Percentiles rank a stretch among this genome's conserved stretches.
Conservation (phyloP, 177 flowering plant species). For the Vitis hybrid region DNA sequence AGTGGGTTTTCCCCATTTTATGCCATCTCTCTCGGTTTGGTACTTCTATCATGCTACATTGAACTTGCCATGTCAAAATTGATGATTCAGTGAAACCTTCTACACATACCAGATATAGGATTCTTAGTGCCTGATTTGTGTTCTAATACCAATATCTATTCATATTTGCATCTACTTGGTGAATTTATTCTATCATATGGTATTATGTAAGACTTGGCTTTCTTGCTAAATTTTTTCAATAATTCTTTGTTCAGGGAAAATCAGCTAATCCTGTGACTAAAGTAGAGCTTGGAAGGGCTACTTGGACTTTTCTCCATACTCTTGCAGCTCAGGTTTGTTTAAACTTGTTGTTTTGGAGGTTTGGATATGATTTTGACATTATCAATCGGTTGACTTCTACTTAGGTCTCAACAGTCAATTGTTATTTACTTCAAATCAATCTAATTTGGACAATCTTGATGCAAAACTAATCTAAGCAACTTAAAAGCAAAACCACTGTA, state of each 20-base stretch:
- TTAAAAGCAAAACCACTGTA: too few relatives aligned
- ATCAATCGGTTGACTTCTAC: neutral
- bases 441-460: too few relatives aligned
- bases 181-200: neutral
- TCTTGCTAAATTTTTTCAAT: neutral
- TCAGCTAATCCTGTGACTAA: slow-evolving; percentile 65
- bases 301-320: slow-evolving; percentile 98
- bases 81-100: too few relatives aligned
- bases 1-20: neutral
- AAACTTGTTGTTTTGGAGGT: neutral
- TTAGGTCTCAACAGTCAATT: too few relatives aligned
- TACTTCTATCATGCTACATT: too few relatives aligned
- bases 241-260: slow-evolving; percentile 33
- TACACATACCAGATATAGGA: too few relatives aligned
- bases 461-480: too few relatives aligned
- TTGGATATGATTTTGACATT: neutral
- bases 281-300: slow-evolving; percentile 93
- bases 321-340: slow-evolving; percentile 83
- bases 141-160: neutral
- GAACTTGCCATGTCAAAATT: too few relatives aligned
- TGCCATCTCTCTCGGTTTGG: too few relatives aligned
- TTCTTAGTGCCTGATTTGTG: too few relatives aligned
- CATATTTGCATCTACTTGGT: neutral
- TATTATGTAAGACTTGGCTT: neutral
- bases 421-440: too few relatives aligned